Conservation (phyloP, 2,329 filamentous ascomycete genomes). For the Aspergillus brasiliensis region DNA sequence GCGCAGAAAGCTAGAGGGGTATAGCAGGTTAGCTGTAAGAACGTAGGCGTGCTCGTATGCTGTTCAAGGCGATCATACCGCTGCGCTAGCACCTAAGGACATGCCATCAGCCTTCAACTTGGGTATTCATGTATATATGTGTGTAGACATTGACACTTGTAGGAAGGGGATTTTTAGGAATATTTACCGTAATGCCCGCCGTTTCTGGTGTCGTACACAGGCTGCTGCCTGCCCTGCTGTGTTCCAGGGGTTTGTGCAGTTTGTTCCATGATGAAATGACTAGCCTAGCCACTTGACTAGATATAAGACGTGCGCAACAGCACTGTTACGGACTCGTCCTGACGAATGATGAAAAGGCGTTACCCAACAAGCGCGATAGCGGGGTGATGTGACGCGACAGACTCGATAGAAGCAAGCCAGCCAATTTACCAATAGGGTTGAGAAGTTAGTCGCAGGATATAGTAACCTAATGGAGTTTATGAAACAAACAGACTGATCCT, state of each 20-base stretch:
- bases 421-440: neutral
- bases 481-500: neutral
- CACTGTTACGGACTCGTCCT: neutral
- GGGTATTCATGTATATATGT: neutral
- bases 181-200: constrained; percentile 75
- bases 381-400: neutral
- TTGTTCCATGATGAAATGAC: constrained; percentile 54
- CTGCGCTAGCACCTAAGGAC: constrained; percentile 64
- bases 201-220: constrained; percentile 71
- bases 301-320: neutral
- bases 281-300: neutral
- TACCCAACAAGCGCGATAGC: neutral
- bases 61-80: constrained; percentile 54
- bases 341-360: neutral
- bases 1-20: constrained; percentile 71
- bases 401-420: neutral
- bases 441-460: neutral
- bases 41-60: neutral
- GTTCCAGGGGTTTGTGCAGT: constrained; percentile 57
- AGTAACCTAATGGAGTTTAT: neutral
- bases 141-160: neutral
- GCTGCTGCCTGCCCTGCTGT: constrained; percentile 62
- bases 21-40: constrained; percentile 16
- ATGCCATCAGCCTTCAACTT: neutral
- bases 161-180: constrained; percentile 1